phyloP scores from a whole-genome alignment of 2,329 filamentous ascomycete genomes.

The Cordyceps militaris region DNA sequence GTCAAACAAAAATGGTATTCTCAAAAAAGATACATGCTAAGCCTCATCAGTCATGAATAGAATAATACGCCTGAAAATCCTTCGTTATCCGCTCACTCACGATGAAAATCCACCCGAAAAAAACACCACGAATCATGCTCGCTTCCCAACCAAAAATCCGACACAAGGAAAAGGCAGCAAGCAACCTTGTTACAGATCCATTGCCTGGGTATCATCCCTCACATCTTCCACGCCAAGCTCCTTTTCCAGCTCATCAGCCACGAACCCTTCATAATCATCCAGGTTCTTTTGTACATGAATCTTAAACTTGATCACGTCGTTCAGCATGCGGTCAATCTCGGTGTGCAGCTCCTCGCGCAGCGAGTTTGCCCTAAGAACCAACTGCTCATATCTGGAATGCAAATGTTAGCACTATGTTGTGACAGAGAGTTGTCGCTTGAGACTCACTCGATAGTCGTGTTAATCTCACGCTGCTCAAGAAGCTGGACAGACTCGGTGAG shows the following conservation, averaged over 20 bases:
- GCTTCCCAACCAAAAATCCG: background rate
- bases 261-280: slow-evolving; percentile 90
- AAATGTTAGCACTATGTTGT: background rate
- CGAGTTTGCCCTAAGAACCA: slow-evolving; percentile 74
- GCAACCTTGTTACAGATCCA: slow-evolving; percentile 34
- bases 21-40: slow-evolving; percentile 4
- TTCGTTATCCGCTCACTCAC: slow-evolving; percentile 2
- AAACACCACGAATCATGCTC: background rate
- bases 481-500: slow-evolving; percentile 81
- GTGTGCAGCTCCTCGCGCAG: slow-evolving; percentile 97
- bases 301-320: slow-evolving; percentile 98
- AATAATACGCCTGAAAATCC: background rate
- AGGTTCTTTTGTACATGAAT: slow-evolving; percentile 89
- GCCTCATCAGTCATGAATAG: slow-evolving; percentile 3
- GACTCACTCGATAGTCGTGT: slow-evolving; percentile 85
- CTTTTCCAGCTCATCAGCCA: slow-evolving; percentile 85
- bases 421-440: background rate
- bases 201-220: slow-evolving; percentile 44
- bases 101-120: background rate
- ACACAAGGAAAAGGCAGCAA: background rate
- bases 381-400: slow-evolving; percentile 70
- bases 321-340: slow-evolving; percentile 90
- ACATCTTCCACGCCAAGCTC: slow-evolving; percentile 62
- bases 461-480: slow-evolving; percentile 93
- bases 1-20: background rate